Evolutionary conservation across 1,139 yeast genomes (phyloP), one percentile per base, ranked within the genome.

Genomic region (Kodamaea plutei): DNA sequence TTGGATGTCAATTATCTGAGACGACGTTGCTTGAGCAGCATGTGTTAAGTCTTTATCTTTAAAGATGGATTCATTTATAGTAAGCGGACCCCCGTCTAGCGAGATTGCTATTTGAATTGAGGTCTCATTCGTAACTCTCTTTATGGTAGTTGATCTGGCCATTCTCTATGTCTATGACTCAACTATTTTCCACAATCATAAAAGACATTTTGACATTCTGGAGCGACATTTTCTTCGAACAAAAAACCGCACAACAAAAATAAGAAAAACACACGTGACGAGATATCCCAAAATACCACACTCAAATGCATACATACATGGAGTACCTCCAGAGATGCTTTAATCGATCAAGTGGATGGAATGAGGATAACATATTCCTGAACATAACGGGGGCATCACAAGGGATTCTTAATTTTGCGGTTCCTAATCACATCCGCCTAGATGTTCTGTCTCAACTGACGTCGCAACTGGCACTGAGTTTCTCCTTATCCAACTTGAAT

Each of bases 101-200:
- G 84, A 76, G 28, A 91, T 55, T 6, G 93, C 89, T 18, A 91
- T 79, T 57, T 87, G 94, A 48, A 91, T 87, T 52, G 81, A 84
- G 8, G 98, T 91, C 57, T 91, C 98, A 64, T 91, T 91, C 26
- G 98, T 91, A 40, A 73, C 67, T 52, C 98, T 69, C 32, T 65
- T 67, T 10, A 87, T 62, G 23, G 73, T 62, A 3, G 94, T 84
- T 17, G 62, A 36, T 39, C 59, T 32, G 17, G 34, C 24, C 41
- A 34, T 39, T 14, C 14, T 37, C 10, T 10, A n/a, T 24, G n/a
- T n/a, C n/a, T n/a, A 24, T 24, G 26, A 24, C 19, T 24, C 26
- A 24, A n/a, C n/a, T n/a, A n/a, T n/a, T n/a, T n/a, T n/a, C n/a
- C n/a, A n/a, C n/a, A n/a, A n/a, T n/a, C n/a, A n/a, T n/a, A n/a